Percentiles rank a stretch among this genome's conserved stretches.
Evolutionary conservation across 2,329 filamentous ascomycete genomes (phyloP).

Genomic region (Phaeosphaeriaceae sp.): DNA sequence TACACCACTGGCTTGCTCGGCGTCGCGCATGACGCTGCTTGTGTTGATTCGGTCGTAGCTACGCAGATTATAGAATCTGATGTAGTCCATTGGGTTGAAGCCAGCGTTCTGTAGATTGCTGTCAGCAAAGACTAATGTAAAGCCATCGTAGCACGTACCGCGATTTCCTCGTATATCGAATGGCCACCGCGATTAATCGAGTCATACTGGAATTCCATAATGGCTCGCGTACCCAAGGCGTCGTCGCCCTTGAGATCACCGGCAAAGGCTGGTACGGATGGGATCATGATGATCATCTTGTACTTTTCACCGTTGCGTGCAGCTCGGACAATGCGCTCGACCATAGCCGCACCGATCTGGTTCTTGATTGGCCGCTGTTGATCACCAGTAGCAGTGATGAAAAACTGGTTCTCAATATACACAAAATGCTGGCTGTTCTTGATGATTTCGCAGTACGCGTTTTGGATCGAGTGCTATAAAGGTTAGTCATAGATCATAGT

Average conservation of each 20-base stretch:
- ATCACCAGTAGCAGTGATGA: constrained; percentile 81
- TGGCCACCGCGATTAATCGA: constrained; percentile 79
- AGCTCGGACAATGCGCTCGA: constrained; percentile 77
- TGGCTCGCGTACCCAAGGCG: constrained; percentile 78
- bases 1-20: constrained; percentile 69
- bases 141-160: constrained; percentile 15
- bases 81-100: constrained; percentile 74
- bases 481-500: constrained; percentile 10
- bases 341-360: constrained; percentile 79
- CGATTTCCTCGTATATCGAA: constrained; percentile 77
- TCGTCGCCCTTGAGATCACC: constrained; percentile 78
- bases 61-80: constrained; percentile 84
- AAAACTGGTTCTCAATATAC: constrained; percentile 88
- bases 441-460: constrained; percentile 80
- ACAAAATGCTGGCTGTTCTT: constrained; percentile 73
- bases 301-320: constrained; percentile 70
- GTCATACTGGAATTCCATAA: constrained; percentile 85
- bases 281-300: constrained; percentile 79
- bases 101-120: constrained; percentile 59
- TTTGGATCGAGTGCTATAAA: constrained; percentile 77
- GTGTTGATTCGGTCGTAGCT: constrained; percentile 85
- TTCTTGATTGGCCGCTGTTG: constrained; percentile 77
- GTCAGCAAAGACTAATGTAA: background rate
- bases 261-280: constrained; percentile 81
- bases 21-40: constrained; percentile 65